phyloP scores from a whole-genome alignment of 305 asterid species.

The Vinca major region DNA sequence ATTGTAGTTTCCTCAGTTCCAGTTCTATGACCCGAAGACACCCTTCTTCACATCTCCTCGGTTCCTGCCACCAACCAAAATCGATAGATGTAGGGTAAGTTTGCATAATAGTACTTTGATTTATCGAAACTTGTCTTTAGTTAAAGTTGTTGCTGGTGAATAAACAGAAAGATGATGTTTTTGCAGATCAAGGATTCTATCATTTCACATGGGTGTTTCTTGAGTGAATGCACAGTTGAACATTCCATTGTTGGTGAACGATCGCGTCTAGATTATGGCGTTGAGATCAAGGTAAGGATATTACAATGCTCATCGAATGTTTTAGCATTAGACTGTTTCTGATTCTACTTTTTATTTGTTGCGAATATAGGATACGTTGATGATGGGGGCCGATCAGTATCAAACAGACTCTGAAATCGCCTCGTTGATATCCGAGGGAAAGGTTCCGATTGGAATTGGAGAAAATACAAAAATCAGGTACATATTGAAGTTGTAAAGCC shows the following conservation, averaged over 20 bases:
- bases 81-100: constrained; percentile 71
- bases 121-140: not conserved
- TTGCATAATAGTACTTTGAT: not conserved
- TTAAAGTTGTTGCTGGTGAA: constrained; percentile 4
- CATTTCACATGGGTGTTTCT: constrained; percentile 95
- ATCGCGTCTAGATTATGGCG: constrained; percentile 79
- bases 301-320: too few species aligned
- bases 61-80: constrained; percentile 90
- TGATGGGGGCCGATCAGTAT: constrained; percentile 93
- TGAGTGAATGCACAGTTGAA: constrained; percentile 68
- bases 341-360: not conserved
- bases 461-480: constrained; percentile 47
- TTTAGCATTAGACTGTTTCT: not conserved
- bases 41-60: constrained; percentile 95
- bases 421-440: constrained; percentile 74
- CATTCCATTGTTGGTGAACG: constrained; percentile 91
- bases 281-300: constrained; percentile 61
- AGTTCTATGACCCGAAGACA: constrained; percentile 84
- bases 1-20: constrained; percentile 63
- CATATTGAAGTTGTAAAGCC: constrained; percentile 6
- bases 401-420: constrained; percentile 96
- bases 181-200: constrained; percentile 83
- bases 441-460: constrained; percentile 51
- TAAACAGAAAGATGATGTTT: not conserved
- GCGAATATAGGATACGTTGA: constrained; percentile 53